A percentile compares a stretch with the other conserved stretches of the same genome.
Evolutionary conservation across 140 eudicot species (phyloP).

Genomic region (Oenanthe javanica): DNA sequence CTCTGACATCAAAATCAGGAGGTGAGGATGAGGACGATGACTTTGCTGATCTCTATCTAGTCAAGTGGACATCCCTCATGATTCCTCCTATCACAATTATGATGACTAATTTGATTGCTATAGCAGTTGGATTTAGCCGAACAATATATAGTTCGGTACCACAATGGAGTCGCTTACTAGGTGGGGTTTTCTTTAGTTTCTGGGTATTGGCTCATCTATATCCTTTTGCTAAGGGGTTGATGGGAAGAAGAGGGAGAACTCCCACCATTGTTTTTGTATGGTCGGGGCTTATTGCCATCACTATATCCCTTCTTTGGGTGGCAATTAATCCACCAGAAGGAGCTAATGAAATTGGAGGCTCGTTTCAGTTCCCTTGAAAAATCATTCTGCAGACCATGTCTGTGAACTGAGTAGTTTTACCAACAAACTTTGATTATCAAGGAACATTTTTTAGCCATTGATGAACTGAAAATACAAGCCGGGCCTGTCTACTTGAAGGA

Average conservation of each 20-base stretch:
- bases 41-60: slow-evolving; percentile 77
- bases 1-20: slow-evolving; percentile 74
- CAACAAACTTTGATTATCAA: slow-evolving; percentile 4
- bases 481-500: background rate
- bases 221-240: slow-evolving; percentile 90
- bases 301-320: slow-evolving; percentile 87
- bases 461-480: background rate
- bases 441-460: background rate
- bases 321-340: slow-evolving; percentile 85
- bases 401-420: slow-evolving; percentile 5
- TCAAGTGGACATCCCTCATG: slow-evolving; percentile 91
- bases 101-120: slow-evolving; percentile 78
- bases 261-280: slow-evolving; percentile 92
- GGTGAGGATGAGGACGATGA: slow-evolving; percentile 87
- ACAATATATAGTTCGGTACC: slow-evolving; percentile 83
- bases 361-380: slow-evolving; percentile 79
- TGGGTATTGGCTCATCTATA: slow-evolving; percentile 97
- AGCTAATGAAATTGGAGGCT: slow-evolving; percentile 73
- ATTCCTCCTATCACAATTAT: slow-evolving; percentile 82
- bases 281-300: slow-evolving; percentile 93
- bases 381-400: background rate
- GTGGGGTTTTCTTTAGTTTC: slow-evolving; percentile 96
- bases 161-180: slow-evolving; percentile 85
- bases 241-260: slow-evolving; percentile 94
- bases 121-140: slow-evolving; percentile 83